Conservation (phyloP, 352 stramenopile species). For the Phytophthora chlamydospora region DNA sequence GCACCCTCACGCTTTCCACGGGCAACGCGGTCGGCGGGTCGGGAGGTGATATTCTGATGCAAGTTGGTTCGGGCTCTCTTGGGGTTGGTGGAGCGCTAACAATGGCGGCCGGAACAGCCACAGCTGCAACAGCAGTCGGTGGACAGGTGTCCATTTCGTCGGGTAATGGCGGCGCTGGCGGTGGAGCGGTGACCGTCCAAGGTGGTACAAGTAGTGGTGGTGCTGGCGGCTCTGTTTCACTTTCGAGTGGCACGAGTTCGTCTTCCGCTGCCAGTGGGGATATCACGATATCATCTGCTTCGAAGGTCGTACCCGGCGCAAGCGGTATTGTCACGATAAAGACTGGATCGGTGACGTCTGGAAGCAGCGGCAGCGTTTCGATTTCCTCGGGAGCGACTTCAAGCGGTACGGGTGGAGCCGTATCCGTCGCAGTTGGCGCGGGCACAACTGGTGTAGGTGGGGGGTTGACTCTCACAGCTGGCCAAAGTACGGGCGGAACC, state of each 20-base stretch:
- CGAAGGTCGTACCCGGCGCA: conserved; percentile 33
- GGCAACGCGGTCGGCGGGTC: conserved; percentile 50
- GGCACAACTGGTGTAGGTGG: conserved; percentile 33
- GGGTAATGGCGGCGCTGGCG: conserved; percentile 38
- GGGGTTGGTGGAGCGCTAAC: conserved; percentile 47
- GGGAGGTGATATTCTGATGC: conserved; percentile 51
- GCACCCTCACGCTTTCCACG: conserved; percentile 49
- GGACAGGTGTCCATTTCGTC: conserved; percentile 36
- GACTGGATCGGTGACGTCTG: conserved; percentile 36
- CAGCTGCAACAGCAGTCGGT: conserved; percentile 27
- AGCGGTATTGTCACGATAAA: conserved; percentile 41
- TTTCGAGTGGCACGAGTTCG: conserved; percentile 44
- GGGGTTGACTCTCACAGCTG: conserved; percentile 24
- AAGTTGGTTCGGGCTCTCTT: conserved; percentile 49
- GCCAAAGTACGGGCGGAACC: conserved; percentile 33
- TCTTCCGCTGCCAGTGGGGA: conserved; percentile 39
- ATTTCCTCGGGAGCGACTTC: conserved; percentile 40
- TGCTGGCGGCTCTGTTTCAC: conserved; percentile 40
- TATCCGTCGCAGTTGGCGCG: conserved; percentile 45
- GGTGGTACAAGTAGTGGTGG: conserved; percentile 30
- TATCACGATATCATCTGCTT: conserved; percentile 39
- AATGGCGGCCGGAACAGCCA: conserved; percentile 41
- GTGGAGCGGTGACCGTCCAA: conserved; percentile 36
- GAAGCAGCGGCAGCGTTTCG: conserved; percentile 40
- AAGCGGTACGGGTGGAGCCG: conserved; percentile 32